Base-by-base conservation (phyloP, 2,329 filamentous ascomycete species). In the Diaporthe nobilis region DNA sequence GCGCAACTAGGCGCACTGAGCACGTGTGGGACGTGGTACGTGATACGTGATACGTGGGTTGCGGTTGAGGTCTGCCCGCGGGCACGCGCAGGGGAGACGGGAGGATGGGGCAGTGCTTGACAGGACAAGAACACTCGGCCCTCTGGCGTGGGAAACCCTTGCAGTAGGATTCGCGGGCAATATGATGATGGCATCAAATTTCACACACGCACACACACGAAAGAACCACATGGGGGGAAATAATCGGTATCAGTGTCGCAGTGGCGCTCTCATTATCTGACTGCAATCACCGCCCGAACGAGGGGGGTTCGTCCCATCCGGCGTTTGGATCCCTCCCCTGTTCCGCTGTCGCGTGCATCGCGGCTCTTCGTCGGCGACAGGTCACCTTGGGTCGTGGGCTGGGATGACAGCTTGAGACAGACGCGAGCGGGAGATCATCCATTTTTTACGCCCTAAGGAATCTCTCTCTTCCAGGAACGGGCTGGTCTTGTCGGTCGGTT, bases 31-130 rank as follows among this genome's bases (percentile, higher is more conserved):
- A 31, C 20, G 28, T 39, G 34, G 39, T 7, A 13, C 22, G 37
- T 58, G 22, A 10, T 7, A 13, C 22, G 37, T 58, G 22, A 10
- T n/a, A 28, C 22, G 42, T 67, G 61, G 61, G 47, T 53, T 39
- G 37, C 31, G 34, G 31, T 51, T 61, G 58, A 61, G 7, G 57
- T 5, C 20, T 53, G 47, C 65, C 42, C 42, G 9, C 5, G 39
- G n/a, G 42, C 39, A n/a, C n/a, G 57, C 57, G 28, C 57, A 55
- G 58, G 71, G 71, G 71, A 63, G 71, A 65, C 58, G 58, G 71
- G 71, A 73, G 71, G 71, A 73, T 63, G 71, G 42, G 71, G 71
- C 71, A 73, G 71, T 65, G 71, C 71, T 34, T 47, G 44, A 15
- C 42, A 31, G n/a, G 20, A 47, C 55, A 42, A 37, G 25, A 60